Evolutionary conservation across 768 basidiomycete species (phyloP).

Genomic region (Brasilioporus rufonigricans): DNA sequence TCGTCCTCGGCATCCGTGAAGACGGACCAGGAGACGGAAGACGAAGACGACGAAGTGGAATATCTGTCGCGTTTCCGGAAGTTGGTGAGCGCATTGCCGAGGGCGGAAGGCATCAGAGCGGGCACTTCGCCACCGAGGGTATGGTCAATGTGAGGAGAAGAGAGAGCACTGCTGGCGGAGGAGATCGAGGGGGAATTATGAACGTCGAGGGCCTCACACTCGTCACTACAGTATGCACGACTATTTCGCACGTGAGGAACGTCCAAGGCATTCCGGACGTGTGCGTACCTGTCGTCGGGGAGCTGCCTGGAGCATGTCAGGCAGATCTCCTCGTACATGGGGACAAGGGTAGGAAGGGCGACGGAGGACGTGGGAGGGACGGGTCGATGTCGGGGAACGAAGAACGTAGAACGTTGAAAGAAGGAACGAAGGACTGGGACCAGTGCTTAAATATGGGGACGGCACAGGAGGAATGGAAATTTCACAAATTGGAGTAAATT

Average conservation of each 20-base stretch:
- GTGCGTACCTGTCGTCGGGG: constrained; percentile 56
- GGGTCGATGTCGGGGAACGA: constrained; percentile 7
- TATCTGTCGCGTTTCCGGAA: constrained; percentile 48
- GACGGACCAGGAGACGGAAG: constrained; percentile 66
- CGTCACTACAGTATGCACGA: constrained; percentile 68
- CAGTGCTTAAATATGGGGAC: constrained; percentile 35
- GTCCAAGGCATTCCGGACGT: constrained; percentile 12
- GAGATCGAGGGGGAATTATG: constrained; percentile 63
- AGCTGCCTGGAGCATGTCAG: constrained; percentile 69
- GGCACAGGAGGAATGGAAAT: constrained; percentile 39
- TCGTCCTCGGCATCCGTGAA: constrained; percentile 66
- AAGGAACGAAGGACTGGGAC: constrained; percentile 14
- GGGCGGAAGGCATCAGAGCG: constrained; percentile 55
- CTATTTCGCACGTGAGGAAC: constrained; percentile 37
- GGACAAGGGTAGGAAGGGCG: constrained; percentile 6
- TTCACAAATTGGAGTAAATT: constrained; percentile 31
- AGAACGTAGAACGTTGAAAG: constrained; percentile 18
- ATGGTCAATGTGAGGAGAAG: constrained; percentile 61
- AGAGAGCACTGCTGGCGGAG: constrained; percentile 61
- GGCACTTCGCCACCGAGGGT: constrained; percentile 60
- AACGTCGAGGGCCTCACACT: constrained; percentile 60
- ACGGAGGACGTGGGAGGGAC: not conserved
- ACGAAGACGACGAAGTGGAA: constrained; percentile 62
- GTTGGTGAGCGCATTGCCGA: constrained; percentile 51
- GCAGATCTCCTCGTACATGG: constrained; percentile 81